Percentiles rank a stretch among this genome's conserved stretches.
Conservation (phyloP, 2,329 filamentous ascomycete species). For the Sarocladium oryzae region DNA sequence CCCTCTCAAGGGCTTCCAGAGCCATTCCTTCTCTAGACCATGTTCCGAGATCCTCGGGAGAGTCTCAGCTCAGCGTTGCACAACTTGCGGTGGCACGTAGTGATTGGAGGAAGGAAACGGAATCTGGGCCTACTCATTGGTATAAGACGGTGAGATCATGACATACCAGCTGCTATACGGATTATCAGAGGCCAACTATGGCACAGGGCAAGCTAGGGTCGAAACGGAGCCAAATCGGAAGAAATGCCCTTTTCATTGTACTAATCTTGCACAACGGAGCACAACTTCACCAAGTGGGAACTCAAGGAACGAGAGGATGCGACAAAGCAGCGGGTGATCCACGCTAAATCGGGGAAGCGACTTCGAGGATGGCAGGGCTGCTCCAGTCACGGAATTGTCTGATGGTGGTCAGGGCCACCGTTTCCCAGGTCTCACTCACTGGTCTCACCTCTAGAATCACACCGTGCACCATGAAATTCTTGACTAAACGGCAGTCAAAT, state of each 20-base stretch:
- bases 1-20: neutral
- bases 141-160: too few species aligned
- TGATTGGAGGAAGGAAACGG: too few species aligned
- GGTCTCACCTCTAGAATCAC: slow-evolving; percentile 3
- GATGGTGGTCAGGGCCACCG: too few species aligned
- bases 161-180: too few species aligned
- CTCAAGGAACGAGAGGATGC: too few species aligned
- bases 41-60: neutral
- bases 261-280: too few species aligned
- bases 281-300: neutral
- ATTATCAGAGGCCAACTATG: too few species aligned
- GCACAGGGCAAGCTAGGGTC: too few species aligned
- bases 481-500: neutral
- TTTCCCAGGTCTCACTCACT: neutral
- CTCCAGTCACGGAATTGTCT: neutral
- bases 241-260: too few species aligned
- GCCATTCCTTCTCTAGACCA: neutral
- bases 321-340: neutral
- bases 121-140: too few species aligned
- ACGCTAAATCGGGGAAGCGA: neutral
- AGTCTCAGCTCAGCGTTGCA: neutral
- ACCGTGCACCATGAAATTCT: neutral
- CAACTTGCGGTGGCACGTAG: too few species aligned
- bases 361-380: neutral
- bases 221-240: too few species aligned